Evolutionary conservation across 1,284 basidiomycete genomes (phyloP), one percentile per base, ranked within the genome.

Genomic region (Pterula multifida): DNA sequence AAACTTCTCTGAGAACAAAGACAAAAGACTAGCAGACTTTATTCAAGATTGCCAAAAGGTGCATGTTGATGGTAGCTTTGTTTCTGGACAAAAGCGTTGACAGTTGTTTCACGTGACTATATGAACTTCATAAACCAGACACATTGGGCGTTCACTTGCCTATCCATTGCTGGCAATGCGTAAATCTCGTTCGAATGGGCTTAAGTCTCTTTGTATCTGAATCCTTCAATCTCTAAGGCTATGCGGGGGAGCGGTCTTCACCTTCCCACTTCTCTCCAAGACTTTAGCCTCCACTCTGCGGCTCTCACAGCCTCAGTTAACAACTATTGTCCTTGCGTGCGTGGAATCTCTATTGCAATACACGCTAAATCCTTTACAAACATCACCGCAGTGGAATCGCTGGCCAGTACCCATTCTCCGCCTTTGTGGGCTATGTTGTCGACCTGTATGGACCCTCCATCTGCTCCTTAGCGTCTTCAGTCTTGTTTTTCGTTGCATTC

Each of bases 221-320:
- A 52, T 24, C 15, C 13, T 49, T 49, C 13, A 50, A 39, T 23
- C 2, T 21, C 28, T n/a, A 24, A 87, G 84, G 19, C 61, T 87
- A 56, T 79, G 73, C 54, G 82, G 81, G 0, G 85, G 85, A 13
- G 82, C 79, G 22, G 74, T 88, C 51, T 87, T 85, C 66, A 80
- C 75, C 49, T 87, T 88, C 59, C 83, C 85, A 15, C 67, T 88
- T 9, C 66, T 88, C 35, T 79, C 85, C 1, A 79, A 84, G 6
- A 66, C 71, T 1, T 62, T 89, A 49, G 75, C 75, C 1, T 58
- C 68, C 32, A 71, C 75, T 56, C 64, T 80, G 59, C 77, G 79
- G 58, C 68, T 88, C 47, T 75, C 75, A 3, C 86, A 88, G 60
- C 78, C 82, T 9, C 85, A 89, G 56, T 64, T 89, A 50, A 86